A percentile compares a stretch with the other conserved stretches of the same genome.
phyloP scores from a whole-genome alignment of 2,329 filamentous ascomycete species.

The Verticillium longisporum region DNA sequence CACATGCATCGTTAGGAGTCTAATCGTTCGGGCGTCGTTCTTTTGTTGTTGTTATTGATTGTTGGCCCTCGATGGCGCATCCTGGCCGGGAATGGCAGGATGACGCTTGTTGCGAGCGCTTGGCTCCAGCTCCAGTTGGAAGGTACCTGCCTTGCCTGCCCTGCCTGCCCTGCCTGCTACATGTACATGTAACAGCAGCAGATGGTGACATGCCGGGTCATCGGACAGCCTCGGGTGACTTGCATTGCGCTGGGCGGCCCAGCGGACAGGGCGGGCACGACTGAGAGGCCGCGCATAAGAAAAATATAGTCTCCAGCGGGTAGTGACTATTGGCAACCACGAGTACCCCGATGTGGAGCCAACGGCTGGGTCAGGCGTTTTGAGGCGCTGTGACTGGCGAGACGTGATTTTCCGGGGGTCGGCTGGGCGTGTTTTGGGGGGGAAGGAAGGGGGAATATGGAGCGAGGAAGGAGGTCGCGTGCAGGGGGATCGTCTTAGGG shows the following conservation, averaged over 20 bases:
- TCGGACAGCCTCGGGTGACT: constrained; percentile 7
- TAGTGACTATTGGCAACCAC: neutral
- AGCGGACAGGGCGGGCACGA: neutral
- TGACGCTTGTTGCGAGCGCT: neutral
- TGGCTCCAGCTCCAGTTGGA: neutral
- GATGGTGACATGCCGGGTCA: neutral
- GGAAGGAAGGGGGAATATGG: neutral
- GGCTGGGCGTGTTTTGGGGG: neutral
- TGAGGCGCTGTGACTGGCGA: neutral
- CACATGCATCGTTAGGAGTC: too few relatives aligned
- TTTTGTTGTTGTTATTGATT: neutral
- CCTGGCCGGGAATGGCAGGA: neutral
- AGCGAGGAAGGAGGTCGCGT: neutral
- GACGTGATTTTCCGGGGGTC: neutral
- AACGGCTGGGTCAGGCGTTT: neutral
- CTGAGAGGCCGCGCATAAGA: neutral
- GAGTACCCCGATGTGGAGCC: neutral
- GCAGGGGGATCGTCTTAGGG: neutral
- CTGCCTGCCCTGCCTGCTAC: too few relatives aligned
- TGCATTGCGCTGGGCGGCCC: neutral
- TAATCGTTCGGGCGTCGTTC: too few relatives aligned
- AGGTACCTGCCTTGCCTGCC: too few relatives aligned
- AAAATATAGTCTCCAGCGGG: neutral
- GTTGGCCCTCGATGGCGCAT: neutral
- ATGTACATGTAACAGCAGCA: neutral